These are phyloP conservation scores for Aspergillus diversus DNA, from an alignment of 495 filamentous ascomycete genomes.

Conservation along the genomic window DNA sequence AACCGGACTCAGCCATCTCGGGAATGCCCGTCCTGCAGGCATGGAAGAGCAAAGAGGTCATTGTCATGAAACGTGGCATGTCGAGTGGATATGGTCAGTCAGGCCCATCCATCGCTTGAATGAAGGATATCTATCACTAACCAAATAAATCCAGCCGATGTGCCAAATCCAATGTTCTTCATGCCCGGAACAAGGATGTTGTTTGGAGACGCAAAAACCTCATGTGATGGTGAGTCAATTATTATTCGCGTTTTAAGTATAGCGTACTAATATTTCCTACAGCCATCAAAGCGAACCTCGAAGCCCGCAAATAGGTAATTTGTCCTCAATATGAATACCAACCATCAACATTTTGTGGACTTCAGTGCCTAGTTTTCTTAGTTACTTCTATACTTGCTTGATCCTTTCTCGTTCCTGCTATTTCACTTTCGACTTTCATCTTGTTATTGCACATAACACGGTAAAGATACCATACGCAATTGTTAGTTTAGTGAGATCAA, in stretches of 20 bases:
- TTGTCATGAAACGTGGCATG: constrained; percentile 86
- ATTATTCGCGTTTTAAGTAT: background rate
- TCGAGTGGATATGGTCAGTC: constrained; percentile 74
- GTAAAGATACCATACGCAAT: background rate
- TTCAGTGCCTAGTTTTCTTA: background rate
- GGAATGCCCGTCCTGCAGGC: constrained; percentile 86
- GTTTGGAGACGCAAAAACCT: constrained; percentile 80
- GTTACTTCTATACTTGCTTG: background rate
- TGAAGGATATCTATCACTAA: constrained; percentile 6
- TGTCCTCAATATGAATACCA: background rate
- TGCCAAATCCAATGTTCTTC: constrained; percentile 87
- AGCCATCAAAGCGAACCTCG: constrained; percentile 49
- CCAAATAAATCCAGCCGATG: constrained; percentile 59
- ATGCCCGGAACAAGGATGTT: constrained; percentile 83
- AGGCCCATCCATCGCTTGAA: background rate
- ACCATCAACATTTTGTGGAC: background rate
- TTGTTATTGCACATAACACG: background rate
- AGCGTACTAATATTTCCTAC: constrained; percentile 5
- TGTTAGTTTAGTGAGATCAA: too few species aligned
- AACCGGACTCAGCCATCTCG: constrained; percentile 76
- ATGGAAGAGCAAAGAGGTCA: constrained; percentile 87
- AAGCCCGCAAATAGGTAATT: constrained; percentile 39
- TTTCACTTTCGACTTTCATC: background rate
- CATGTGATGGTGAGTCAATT: constrained; percentile 63
- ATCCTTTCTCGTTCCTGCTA: background rate